Percentiles rank a stretch among this genome's conserved stretches.
These are phyloP conservation scores for Colletotrichum echinochloae DNA, from an alignment of 2,329 filamentous ascomycete species.

Conservation along the genomic window DNA sequence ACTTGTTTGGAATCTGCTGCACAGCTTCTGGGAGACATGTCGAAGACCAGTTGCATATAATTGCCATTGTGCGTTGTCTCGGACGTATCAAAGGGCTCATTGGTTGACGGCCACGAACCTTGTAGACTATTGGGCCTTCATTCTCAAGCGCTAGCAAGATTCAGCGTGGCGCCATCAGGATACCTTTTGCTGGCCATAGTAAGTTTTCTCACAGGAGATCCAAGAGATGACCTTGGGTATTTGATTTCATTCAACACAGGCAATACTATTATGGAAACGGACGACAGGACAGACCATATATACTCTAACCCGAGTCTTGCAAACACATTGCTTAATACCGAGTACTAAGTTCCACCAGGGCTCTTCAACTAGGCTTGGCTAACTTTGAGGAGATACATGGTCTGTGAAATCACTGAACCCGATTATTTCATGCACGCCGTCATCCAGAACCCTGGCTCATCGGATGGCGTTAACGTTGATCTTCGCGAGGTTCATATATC, in stretches of 20 bases:
- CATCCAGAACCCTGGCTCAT: not conserved
- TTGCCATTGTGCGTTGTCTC: conserved; percentile 4
- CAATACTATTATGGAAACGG: not conserved
- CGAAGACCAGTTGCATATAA: not conserved
- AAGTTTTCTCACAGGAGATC: not conserved
- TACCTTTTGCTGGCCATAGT: conserved; percentile 10
- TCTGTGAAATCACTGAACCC: not conserved
- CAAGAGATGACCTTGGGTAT: too few species aligned
- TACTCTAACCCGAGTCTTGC: not conserved
- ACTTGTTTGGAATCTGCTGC: not conserved
- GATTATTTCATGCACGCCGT: conserved; percentile 6
- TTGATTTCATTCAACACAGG: not conserved
- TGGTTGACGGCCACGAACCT: not conserved
- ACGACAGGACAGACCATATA: not conserved
- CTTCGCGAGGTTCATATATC: not conserved
- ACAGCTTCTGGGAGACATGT: not conserved
- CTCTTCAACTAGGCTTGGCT: not conserved
- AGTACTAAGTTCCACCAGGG: not conserved
- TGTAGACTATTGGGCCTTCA: not conserved
- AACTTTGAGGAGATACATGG: not conserved
- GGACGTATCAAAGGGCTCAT: not conserved
- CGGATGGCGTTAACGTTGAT: accelerated
- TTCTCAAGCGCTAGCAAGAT: conserved; percentile 2
- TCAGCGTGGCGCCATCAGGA: not conserved
- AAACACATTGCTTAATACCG: not conserved